These are phyloP conservation scores for Solanum hybrid DNA, from an alignment of 305 asterid genomes.

Conservation along the genomic window DNA sequence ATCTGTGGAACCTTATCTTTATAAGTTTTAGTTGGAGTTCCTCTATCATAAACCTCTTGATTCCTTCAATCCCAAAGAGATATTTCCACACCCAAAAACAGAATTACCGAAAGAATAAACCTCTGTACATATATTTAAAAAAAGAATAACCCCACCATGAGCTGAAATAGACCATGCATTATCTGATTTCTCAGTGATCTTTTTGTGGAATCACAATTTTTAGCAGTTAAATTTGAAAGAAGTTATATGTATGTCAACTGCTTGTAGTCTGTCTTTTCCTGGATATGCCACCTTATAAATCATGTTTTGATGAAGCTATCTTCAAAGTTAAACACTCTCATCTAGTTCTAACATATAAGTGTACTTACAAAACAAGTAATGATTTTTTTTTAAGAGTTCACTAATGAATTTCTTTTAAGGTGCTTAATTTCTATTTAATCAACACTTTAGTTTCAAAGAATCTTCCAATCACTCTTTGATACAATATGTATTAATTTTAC, in stretches of 20 bases:
- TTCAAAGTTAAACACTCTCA: no score
- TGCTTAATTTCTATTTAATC: no score
- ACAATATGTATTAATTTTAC: background rate
- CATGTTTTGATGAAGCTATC: no score
- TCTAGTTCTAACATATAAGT: no score
- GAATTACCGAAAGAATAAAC: conserved; percentile 23
- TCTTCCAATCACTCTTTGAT: no score
- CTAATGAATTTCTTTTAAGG: no score
- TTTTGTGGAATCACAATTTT: conserved; percentile 42
- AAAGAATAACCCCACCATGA: conserved; percentile 73
- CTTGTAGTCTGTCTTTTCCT: no score
- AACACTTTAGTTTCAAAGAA: no score
- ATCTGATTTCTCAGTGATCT: conserved; percentile 70
- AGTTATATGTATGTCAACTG: background rate
- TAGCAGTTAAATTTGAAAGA: conserved; percentile 47
- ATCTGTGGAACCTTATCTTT: conserved; percentile 44
- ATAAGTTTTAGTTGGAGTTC: conserved; percentile 10
- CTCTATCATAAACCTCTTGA: conserved; percentile 68
- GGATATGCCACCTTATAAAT: no score
- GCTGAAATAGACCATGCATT: conserved; percentile 85
- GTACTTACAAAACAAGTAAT: no score
- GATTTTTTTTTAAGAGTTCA: no score
- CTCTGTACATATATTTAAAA: conserved; percentile 48
- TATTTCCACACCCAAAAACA: conserved; percentile 68
- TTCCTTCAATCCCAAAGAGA: conserved; percentile 70